Conservation (phyloP, 2,329 filamentous ascomycete species). For the Ceratocystis destructans region DNA sequence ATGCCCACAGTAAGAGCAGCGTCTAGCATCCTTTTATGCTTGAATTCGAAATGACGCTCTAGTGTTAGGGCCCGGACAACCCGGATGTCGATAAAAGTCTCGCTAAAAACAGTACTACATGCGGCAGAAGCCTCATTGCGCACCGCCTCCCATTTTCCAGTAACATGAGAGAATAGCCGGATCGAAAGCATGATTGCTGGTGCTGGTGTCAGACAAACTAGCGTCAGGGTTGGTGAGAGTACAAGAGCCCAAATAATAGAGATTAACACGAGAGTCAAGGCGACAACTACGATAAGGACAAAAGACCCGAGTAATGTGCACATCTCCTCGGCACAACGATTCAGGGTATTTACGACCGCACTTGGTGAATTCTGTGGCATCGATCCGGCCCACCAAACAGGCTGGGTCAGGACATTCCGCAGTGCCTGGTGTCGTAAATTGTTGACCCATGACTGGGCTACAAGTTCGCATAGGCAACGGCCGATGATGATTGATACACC, state of each 20-base stretch:
- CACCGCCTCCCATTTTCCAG: slow-evolving; percentile 56
- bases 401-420: slow-evolving; percentile 57
- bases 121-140: slow-evolving; percentile 45
- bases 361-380: slow-evolving; percentile 20
- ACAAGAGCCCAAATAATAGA: slow-evolving; percentile 60
- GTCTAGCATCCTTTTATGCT: slow-evolving; percentile 41
- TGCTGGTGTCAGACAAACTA: slow-evolving; percentile 56
- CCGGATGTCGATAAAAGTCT: slow-evolving; percentile 65
- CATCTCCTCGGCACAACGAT: slow-evolving; percentile 77
- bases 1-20: slow-evolving; percentile 47
- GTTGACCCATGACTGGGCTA: slow-evolving; percentile 66
- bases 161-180: slow-evolving; percentile 49
- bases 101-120: slow-evolving; percentile 41
- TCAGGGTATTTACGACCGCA: slow-evolving; percentile 52
- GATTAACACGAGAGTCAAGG: slow-evolving; percentile 51
- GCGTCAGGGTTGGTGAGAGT: slow-evolving; percentile 65
- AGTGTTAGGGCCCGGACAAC: slow-evolving; percentile 64
- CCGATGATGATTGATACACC: slow-evolving; percentile 50
- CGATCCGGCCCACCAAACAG: slow-evolving; percentile 63
- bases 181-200: slow-evolving; percentile 56
- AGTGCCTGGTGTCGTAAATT: slow-evolving; percentile 54
- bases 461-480: slow-evolving; percentile 57
- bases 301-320: slow-evolving; percentile 70
- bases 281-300: slow-evolving; percentile 53
- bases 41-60: slow-evolving; percentile 54